Evolutionary conservation across 495 filamentous ascomycete genomes (phyloP).

Genomic region (Cenococcum geophilum): DNA sequence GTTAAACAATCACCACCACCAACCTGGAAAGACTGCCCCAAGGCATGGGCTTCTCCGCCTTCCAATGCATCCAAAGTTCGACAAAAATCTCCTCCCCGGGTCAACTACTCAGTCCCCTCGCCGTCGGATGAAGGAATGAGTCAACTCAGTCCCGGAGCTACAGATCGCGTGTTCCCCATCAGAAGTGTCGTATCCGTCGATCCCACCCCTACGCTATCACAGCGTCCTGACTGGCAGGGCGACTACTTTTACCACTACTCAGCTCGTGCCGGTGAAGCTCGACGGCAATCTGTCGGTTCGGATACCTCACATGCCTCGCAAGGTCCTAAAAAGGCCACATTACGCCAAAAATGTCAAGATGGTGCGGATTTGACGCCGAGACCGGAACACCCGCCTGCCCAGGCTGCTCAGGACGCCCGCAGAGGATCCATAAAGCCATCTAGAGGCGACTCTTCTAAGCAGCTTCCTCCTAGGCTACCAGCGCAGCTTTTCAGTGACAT

Average conservation of each 20-base stretch:
- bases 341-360: background rate
- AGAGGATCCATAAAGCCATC: background rate
- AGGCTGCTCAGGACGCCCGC: background rate
- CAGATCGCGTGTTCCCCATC: slow-evolving; percentile 78
- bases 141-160: slow-evolving; percentile 41
- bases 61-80: slow-evolving; percentile 1
- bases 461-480: slow-evolving; percentile 12
- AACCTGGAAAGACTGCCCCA: background rate
- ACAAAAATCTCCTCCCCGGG: slow-evolving; percentile 3
- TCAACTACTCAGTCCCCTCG: slow-evolving; percentile 9
- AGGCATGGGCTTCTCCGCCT: background rate
- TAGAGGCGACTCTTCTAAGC: slow-evolving; percentile 7
- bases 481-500: slow-evolving; percentile 32
- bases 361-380: background rate
- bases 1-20: background rate
- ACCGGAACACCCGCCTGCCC: background rate
- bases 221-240: slow-evolving; percentile 14
- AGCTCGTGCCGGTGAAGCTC: slow-evolving; percentile 11
- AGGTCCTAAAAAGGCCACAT: slow-evolving; percentile 1
- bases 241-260: slow-evolving; percentile 33
- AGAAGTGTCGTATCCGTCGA: slow-evolving; percentile 73
- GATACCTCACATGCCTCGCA: slow-evolving; percentile 16
- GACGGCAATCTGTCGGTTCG: slow-evolving; percentile 23
- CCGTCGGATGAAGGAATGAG: slow-evolving; percentile 15
- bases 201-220: slow-evolving; percentile 43